Conservation (phyloP, 108 stramenopile species). For the Fistulifera solaris region DNA sequence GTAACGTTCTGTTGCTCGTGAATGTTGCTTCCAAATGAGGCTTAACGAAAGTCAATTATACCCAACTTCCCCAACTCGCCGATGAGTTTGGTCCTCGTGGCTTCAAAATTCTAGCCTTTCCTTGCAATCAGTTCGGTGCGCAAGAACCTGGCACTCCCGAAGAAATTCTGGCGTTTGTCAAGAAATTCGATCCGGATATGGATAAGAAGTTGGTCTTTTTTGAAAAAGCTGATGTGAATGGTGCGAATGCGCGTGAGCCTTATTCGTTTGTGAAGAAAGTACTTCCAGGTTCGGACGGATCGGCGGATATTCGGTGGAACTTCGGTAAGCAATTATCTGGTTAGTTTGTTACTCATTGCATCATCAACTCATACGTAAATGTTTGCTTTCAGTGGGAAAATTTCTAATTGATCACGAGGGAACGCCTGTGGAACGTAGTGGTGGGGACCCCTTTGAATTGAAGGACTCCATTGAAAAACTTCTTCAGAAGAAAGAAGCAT, state of each 20-base stretch:
- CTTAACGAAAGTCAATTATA: slow-evolving; percentile 36
- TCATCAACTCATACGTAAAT: not conserved
- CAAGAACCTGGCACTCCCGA: slow-evolving; percentile 68
- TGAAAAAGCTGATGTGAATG: slow-evolving; percentile 74
- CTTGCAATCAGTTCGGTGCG: slow-evolving; percentile 70
- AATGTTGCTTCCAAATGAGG: slow-evolving; percentile 73
- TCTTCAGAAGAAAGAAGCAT: slow-evolving; percentile 33
- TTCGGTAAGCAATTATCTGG: slow-evolving; percentile 10
- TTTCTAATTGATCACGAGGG: slow-evolving; percentile 63
- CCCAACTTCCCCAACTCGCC: slow-evolving; percentile 28
- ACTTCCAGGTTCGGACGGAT: slow-evolving; percentile 46
- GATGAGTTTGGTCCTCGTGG: slow-evolving; percentile 46
- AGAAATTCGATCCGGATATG: slow-evolving; percentile 5
- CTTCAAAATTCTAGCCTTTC: slow-evolving; percentile 69
- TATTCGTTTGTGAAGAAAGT: slow-evolving; percentile 50
- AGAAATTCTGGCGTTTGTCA: slow-evolving; percentile 62
- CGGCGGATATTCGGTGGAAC: slow-evolving; percentile 47
- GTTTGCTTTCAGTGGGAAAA: not conserved
- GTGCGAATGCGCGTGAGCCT: slow-evolving; percentile 58
- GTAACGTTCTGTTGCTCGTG: slow-evolving; percentile 39
- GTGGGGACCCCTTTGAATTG: slow-evolving; percentile 40
- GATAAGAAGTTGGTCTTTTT: slow-evolving; percentile 56
- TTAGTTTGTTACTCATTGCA: not conserved
- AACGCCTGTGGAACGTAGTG: slow-evolving; percentile 45
- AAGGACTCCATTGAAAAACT: slow-evolving; percentile 47